These are phyloP conservation scores for Xylaria telfairii DNA, from an alignment of 495 filamentous ascomycete genomes.

Conservation along the genomic window DNA sequence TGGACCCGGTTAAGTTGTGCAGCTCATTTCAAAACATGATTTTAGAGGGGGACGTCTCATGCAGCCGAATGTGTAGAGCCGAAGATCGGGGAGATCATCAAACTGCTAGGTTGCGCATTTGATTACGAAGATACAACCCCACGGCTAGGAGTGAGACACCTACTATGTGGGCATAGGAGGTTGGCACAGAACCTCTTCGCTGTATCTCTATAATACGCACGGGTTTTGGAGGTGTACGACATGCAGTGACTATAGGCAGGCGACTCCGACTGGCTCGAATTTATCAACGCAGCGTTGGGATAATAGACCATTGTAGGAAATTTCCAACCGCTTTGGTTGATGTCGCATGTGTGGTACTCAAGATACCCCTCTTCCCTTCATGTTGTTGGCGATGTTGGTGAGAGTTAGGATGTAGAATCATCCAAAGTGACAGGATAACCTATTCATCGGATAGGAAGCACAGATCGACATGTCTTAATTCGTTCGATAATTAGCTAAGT, in stretches of 20 bases:
- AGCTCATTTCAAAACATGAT: not conserved
- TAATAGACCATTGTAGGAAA: not conserved
- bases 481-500: not conserved
- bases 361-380: not conserved
- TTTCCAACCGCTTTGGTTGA: not conserved
- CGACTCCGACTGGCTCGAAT: not conserved
- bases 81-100: not conserved
- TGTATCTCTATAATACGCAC: no score
- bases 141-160: no score
- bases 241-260: no score
- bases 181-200: no score
- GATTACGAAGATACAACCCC: not conserved
- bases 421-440: not conserved
- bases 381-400: not conserved
- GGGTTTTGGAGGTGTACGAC: no score
- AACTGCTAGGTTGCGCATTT: not conserved
- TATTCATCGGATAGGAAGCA: not conserved
- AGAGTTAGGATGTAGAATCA: not conserved
- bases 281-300: not conserved
- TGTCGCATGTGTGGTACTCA: not conserved
- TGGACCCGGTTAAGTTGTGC: not conserved
- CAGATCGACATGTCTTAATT: not conserved
- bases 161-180: no score
- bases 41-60: not conserved
- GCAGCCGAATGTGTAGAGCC: not conserved